Conservation (phyloP, 176 grass and related monocot species). For the Raddia distichophylla region DNA sequence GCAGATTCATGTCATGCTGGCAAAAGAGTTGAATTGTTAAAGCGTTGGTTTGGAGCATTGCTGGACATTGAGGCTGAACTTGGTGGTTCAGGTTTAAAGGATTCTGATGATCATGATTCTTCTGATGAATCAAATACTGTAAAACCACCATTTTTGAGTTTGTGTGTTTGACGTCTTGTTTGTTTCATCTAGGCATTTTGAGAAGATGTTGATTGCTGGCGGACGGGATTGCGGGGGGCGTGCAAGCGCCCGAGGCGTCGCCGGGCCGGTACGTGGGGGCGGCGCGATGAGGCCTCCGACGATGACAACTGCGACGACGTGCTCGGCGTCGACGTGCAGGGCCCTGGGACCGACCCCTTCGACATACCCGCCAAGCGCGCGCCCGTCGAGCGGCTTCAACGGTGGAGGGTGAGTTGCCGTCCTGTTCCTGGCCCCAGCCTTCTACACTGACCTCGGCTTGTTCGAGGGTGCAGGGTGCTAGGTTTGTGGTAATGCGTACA, state of each 20-base stretch:
- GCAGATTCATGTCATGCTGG: slow-evolving; percentile 74
- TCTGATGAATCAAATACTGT: slow-evolving; percentile 48
- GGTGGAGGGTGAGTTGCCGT: too few relatives aligned
- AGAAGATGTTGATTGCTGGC: slow-evolving; percentile 3
- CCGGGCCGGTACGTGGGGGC: too few relatives aligned
- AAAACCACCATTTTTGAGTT: slow-evolving; percentile 65
- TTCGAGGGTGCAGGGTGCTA: too few relatives aligned
- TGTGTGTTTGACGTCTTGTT: neutral
- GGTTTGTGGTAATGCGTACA: too few relatives aligned
- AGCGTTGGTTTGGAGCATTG: slow-evolving; percentile 78
- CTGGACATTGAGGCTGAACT: slow-evolving; percentile 65
- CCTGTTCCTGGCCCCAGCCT: too few relatives aligned
- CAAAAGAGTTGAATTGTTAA: slow-evolving; percentile 76
- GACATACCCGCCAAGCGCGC: too few relatives aligned
- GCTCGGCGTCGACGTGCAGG: slow-evolving; percentile 24
- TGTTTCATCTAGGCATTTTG: slow-evolving; percentile 23
- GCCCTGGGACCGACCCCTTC: slow-evolving; percentile 40
- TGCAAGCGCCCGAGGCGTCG: too few relatives aligned
- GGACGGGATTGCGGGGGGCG: too few relatives aligned
- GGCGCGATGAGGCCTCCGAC: slow-evolving; percentile 40
- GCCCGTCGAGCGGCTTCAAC: too few relatives aligned
- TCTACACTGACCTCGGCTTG: too few relatives aligned
- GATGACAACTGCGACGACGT: slow-evolving; percentile 41
- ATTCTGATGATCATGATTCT: slow-evolving; percentile 38
- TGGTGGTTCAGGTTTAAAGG: slow-evolving; percentile 48